A percentile compares a stretch with the other conserved stretches of the same genome.
Evolutionary conservation across 148 eudicot species (phyloP).

Genomic region (Chenopodium quinoa): DNA sequence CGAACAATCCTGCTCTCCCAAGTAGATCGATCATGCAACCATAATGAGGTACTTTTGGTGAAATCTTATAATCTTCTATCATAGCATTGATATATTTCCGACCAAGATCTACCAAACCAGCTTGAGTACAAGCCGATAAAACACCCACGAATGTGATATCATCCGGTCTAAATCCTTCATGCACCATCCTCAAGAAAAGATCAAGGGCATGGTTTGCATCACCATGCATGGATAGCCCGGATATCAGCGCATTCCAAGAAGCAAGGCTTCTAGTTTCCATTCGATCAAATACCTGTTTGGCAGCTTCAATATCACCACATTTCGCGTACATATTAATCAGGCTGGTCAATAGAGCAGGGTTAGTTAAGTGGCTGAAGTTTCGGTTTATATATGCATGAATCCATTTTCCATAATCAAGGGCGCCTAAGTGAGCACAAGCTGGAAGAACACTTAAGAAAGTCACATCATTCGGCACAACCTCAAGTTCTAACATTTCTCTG

Average conservation of each 20-base stretch:
- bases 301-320: constrained; percentile 54
- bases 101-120: constrained; percentile 53
- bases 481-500: constrained; percentile 39
- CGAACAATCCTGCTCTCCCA: constrained; percentile 51
- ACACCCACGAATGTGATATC: constrained; percentile 59
- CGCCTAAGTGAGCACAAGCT: constrained; percentile 58
- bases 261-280: constrained; percentile 28
- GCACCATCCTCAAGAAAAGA: constrained; percentile 41
- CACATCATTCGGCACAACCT: constrained; percentile 43
- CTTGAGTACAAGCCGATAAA: constrained; percentile 59
- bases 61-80: constrained; percentile 36
- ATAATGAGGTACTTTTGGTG: constrained; percentile 50
- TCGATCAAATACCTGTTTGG: constrained; percentile 42
- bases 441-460: constrained; percentile 51
- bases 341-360: constrained; percentile 41
- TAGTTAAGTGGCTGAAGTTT: constrained; percentile 25
- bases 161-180: constrained; percentile 44
- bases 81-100: constrained; percentile 42
- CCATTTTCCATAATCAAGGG: constrained; percentile 67
- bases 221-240: constrained; percentile 58
- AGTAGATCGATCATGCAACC: constrained; percentile 59
- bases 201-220: constrained; percentile 35
- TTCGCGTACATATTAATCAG: constrained; percentile 71
- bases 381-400: constrained; percentile 48
- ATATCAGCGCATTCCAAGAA: constrained; percentile 55